These are phyloP conservation scores for Claviceps pazoutovae DNA, from an alignment of 2,329 filamentous ascomycete species.

Conservation along the genomic window DNA sequence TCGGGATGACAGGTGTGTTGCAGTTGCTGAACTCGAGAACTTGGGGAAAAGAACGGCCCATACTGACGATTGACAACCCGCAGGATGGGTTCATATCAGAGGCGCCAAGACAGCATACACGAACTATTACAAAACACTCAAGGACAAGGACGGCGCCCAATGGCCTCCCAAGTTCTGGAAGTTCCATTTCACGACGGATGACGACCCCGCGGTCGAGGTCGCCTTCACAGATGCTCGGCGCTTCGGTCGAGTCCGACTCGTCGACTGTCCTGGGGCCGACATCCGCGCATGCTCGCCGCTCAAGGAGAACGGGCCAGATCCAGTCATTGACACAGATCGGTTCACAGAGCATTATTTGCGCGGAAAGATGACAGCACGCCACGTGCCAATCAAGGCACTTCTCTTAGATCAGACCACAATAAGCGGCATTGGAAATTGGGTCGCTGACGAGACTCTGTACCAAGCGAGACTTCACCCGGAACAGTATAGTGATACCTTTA, in stretches of 20 bases:
- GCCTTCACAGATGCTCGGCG: constrained; percentile 78
- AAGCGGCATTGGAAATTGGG: constrained; percentile 94
- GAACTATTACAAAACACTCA: constrained; percentile 65
- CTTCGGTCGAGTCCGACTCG: constrained; percentile 64
- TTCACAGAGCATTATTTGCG: constrained; percentile 65
- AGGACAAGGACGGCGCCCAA: constrained; percentile 38
- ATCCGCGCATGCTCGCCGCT: constrained; percentile 68
- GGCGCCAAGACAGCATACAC: constrained; percentile 66
- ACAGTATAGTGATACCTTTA: constrained; percentile 77
- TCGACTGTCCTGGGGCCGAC: constrained; percentile 63
- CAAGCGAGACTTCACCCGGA: constrained; percentile 83
- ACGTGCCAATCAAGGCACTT: constrained; percentile 78
- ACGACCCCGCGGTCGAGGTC: constrained; percentile 38
- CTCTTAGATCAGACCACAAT: constrained; percentile 79
- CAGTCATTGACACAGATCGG: constrained; percentile 64
- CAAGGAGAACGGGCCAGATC: constrained; percentile 87
- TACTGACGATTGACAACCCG: constrained; percentile 3
- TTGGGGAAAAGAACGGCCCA: not conserved
- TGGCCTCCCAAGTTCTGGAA: constrained; percentile 93
- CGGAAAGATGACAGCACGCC: constrained; percentile 58
- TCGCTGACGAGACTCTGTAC: constrained; percentile 86
- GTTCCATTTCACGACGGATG: constrained; percentile 57
- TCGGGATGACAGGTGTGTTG: constrained; percentile 51
- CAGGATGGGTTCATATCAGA: constrained; percentile 76
- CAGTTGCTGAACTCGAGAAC: not conserved